A percentile compares a stretch with the other conserved stretches of the same genome.
Conservation (phyloP, 2,329 filamentous ascomycete genomes). For the Fusarium sulawesiense region DNA sequence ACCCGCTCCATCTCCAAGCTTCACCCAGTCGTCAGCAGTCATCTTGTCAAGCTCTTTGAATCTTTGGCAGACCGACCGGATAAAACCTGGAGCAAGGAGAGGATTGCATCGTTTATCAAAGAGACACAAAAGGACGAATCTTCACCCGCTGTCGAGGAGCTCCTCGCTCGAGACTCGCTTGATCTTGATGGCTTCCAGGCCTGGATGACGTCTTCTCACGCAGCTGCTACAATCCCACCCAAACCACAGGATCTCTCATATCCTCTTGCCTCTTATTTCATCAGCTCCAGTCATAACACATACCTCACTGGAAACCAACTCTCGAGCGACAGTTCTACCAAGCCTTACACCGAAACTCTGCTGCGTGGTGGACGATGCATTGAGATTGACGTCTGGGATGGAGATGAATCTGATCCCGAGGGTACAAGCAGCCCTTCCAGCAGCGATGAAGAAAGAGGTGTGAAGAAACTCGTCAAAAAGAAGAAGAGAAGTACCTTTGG, state of each 20-base stretch:
- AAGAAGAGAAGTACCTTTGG: constrained; percentile 68
- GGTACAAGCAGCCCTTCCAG: constrained; percentile 53
- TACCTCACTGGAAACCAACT: constrained; percentile 92
- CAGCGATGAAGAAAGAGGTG: constrained; percentile 60
- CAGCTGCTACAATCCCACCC: constrained; percentile 56
- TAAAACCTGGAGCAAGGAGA: constrained; percentile 59
- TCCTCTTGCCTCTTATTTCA: constrained; percentile 90
- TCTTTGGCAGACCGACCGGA: constrained; percentile 54
- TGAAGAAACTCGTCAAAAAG: constrained; percentile 60
- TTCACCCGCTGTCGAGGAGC: constrained; percentile 42
- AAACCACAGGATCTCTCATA: constrained; percentile 69
- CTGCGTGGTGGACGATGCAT: constrained; percentile 89
- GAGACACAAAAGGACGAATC: constrained; percentile 58
- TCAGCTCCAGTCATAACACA: constrained; percentile 95
- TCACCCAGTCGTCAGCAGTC: constrained; percentile 53
- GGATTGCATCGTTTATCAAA: constrained; percentile 59
- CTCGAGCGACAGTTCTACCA: constrained; percentile 85
- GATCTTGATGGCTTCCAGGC: constrained; percentile 62
- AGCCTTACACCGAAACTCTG: constrained; percentile 86
- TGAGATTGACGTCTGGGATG: constrained; percentile 96
- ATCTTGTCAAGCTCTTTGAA: constrained; percentile 61
- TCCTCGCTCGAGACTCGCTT: constrained; percentile 51
- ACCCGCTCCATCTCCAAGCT: constrained; percentile 56
- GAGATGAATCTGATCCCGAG: constrained; percentile 76
- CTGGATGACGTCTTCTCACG: constrained; percentile 67